Conservation (phyloP, 2,329 filamentous ascomycete species). For the Ceratocystis cacaofunesta region DNA sequence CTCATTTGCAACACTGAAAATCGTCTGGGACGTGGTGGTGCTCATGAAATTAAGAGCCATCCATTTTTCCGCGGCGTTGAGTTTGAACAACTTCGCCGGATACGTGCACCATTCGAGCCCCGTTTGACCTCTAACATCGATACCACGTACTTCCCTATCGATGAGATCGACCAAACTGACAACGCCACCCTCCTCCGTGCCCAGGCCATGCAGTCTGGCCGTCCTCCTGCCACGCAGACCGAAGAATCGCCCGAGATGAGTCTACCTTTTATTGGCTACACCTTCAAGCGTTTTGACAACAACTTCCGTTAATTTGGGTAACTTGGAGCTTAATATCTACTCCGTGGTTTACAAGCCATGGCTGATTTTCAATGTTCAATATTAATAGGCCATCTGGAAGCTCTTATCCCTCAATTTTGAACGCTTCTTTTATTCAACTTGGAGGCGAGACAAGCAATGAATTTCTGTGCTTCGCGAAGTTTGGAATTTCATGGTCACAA, state of each 20-base stretch:
- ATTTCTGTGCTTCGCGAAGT: background rate
- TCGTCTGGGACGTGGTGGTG: slow-evolving; percentile 73
- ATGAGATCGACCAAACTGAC: slow-evolving; percentile 95
- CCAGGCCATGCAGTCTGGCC: slow-evolving; percentile 58
- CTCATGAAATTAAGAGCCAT: slow-evolving; percentile 84
- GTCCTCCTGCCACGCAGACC: slow-evolving; percentile 26
- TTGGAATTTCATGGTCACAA: background rate
- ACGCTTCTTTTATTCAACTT: slow-evolving; percentile 16
- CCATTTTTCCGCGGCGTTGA: slow-evolving; percentile 94
- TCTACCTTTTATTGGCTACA: slow-evolving; percentile 79
- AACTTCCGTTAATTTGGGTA: slow-evolving; percentile 40
- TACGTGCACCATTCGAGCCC: slow-evolving; percentile 91
- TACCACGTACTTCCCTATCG: slow-evolving; percentile 95
- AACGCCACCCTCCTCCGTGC: slow-evolving; percentile 76
- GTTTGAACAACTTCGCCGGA: slow-evolving; percentile 81
- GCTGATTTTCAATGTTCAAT: slow-evolving; percentile 6
- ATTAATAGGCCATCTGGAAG: background rate
- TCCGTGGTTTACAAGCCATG: background rate
- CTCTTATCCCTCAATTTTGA: slow-evolving; percentile 18
- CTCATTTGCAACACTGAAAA: slow-evolving; percentile 90
- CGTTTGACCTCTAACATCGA: slow-evolving; percentile 86
- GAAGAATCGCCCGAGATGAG: slow-evolving; percentile 76
- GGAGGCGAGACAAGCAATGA: background rate
- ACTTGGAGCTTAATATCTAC: slow-evolving; percentile 11
- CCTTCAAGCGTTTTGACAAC: slow-evolving; percentile 89